Evolutionary conservation across 2,329 filamentous ascomycete species (phyloP).

Genomic region (Diaporthe sp.): DNA sequence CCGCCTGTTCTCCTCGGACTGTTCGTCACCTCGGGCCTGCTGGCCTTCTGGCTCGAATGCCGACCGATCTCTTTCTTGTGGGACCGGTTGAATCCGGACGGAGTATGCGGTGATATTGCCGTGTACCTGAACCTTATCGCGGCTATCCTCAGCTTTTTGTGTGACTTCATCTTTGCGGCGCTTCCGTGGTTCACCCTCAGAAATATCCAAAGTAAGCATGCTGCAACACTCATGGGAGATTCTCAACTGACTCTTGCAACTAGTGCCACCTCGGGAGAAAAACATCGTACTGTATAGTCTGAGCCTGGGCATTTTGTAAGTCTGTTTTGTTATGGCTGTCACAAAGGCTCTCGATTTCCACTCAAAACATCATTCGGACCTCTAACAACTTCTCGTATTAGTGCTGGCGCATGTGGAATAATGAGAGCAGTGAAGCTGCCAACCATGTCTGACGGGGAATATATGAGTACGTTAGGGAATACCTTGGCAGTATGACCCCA

Average conservation of each 20-base stretch:
- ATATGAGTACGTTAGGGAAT: constrained; percentile 4
- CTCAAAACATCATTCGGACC: neutral
- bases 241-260: neutral
- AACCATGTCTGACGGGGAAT: constrained; percentile 27
- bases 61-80: constrained; percentile 22
- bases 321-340: neutral
- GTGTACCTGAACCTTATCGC: constrained; percentile 27
- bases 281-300: constrained; percentile 27
- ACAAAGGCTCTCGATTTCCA: neutral
- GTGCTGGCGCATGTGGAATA: constrained; percentile 29
- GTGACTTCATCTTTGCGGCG: constrained; percentile 28
- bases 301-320: constrained; percentile 32
- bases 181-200: constrained; percentile 26
- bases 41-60: constrained; percentile 34
- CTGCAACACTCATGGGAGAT: neutral
- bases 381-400: neutral
- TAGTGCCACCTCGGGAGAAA: constrained; percentile 28
- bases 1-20: constrained; percentile 21
- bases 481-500: fast-evolving
- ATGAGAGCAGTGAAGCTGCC: constrained; percentile 31
- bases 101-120: constrained; percentile 20
- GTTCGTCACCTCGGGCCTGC: neutral
- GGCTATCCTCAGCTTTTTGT: constrained; percentile 25
- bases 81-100: constrained; percentile 27
- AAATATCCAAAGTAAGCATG: constrained; percentile 16